Conservation (phyloP, 305 asterid genomes). For the Fraxinus platypoda region DNA sequence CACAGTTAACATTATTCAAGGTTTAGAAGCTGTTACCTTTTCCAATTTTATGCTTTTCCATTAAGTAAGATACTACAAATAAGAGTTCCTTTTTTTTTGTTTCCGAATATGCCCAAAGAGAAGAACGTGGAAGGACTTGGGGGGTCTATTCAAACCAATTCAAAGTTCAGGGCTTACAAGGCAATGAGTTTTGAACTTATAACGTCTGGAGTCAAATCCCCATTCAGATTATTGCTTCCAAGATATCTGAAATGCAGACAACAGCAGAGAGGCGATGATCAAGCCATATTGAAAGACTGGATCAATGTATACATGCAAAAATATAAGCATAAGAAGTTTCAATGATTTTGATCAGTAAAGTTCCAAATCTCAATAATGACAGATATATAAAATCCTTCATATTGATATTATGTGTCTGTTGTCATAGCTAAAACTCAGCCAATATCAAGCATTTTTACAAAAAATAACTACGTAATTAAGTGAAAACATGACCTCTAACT, state of each 20-base stretch:
- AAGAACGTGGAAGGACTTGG: background rate
- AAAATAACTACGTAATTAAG: background rate
- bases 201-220: slow-evolving; percentile 51
- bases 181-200: slow-evolving; percentile 44
- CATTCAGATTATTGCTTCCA: slow-evolving; percentile 63
- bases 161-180: slow-evolving; percentile 44
- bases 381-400: background rate
- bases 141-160: background rate
- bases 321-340: background rate
- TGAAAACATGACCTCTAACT: background rate
- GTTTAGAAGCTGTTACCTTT: background rate
- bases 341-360: background rate
- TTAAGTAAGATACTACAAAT: background rate
- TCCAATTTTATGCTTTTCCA: background rate
- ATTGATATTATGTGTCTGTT: background rate
- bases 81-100: background rate
- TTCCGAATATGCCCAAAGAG: background rate
- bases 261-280: slow-evolving; percentile 2
- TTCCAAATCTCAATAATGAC: background rate
- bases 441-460: background rate
- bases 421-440: background rate
- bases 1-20: background rate
- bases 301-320: background rate
- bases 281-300: background rate
- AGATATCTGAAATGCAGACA: slow-evolving; percentile 49